Base-by-base conservation (phyloP, 768 basidiomycete species). In the Russula emetica region DNA sequence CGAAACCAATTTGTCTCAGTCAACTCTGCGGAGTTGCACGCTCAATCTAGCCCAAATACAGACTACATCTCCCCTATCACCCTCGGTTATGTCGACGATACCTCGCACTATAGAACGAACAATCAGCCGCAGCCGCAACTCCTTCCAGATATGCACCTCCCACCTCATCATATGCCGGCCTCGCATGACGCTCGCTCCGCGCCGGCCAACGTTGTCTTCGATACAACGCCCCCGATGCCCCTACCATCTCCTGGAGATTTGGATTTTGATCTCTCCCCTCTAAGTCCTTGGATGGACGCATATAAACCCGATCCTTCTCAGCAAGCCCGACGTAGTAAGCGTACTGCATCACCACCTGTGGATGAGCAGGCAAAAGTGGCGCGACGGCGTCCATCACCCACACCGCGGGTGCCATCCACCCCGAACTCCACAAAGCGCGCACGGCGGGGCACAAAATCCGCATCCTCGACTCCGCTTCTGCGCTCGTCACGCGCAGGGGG, bases 231-330 rank as follows among this genome's bases (percentile, higher is more conserved):
- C 66, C 77, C 75, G 42, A 71, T 72, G 44, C 70, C 75, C 1
- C 73, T 80, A 14, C 75, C 79, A 2, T 79, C 79, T 20, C 77
- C 80, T 0, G 74, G 77, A 24, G 84, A 88, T 60, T 73, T 88
- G 30, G 88, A 87, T 62, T 79, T 86, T 62, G 87, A 92, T 64
- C 83, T 92, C 54, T 90, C 88, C 1, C 90, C 90, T 0, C 76
- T 92, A 0, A 91, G 89, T 67, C 90, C 90, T 1, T 91, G 90
- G 88, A 79, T 92, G 0, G 87, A 84, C 5, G 82, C 88, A 34
- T 74, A 74, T 5, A 78, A 82, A 57, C 78, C 80, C 28, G 76
- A 78, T 42, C 69, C 69, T 24, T 67, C 72, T 22, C 67, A 66
- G 1, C 64, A 62, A 10, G 18, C 36, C 30, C 53, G 58, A 36